Conservation (phyloP, 2,329 filamentous ascomycete species). For the Colletotrichum camelliae region DNA sequence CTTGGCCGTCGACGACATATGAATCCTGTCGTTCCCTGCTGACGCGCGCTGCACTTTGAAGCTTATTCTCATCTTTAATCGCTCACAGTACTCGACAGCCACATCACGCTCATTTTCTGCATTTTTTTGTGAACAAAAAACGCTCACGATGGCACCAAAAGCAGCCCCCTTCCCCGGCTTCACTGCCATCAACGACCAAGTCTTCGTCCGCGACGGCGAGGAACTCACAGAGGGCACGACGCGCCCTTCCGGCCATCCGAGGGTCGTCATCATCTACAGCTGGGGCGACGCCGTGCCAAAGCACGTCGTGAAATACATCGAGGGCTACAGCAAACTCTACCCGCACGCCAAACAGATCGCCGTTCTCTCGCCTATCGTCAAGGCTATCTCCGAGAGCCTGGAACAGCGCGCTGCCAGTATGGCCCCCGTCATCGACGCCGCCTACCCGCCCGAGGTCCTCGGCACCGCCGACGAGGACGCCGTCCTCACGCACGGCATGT, state of each 20-base stretch:
- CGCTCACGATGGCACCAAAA: slow-evolving; percentile 15
- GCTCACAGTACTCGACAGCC: rapidly evolving
- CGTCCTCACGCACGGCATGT: slow-evolving; percentile 60
- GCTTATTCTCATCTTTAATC: rapidly evolving
- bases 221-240: slow-evolving; percentile 21
- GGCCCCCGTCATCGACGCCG: slow-evolving; percentile 47
- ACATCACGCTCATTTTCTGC: not conserved
- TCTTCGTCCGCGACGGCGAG: slow-evolving; percentile 48
- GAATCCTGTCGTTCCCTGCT: not conserved
- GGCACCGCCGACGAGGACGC: slow-evolving; percentile 19
- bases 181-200: slow-evolving; percentile 49
- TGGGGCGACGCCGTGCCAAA: slow-evolving; percentile 63
- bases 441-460: slow-evolving; percentile 31
- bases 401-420: slow-evolving; percentile 49
- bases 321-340: slow-evolving; percentile 56
- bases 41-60: not conserved
- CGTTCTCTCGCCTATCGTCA: slow-evolving; percentile 54
- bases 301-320: slow-evolving; percentile 60
- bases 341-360: slow-evolving; percentile 56
- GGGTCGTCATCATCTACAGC: slow-evolving; percentile 57
- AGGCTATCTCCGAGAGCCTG: slow-evolving; percentile 49
- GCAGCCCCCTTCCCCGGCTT: slow-evolving; percentile 46
- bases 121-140: not conserved
- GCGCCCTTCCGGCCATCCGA: slow-evolving; percentile 36
- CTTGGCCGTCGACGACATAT: not conserved